Conservation (phyloP, 2,329 filamentous ascomycete genomes). For the Diaporthe australafricana region DNA sequence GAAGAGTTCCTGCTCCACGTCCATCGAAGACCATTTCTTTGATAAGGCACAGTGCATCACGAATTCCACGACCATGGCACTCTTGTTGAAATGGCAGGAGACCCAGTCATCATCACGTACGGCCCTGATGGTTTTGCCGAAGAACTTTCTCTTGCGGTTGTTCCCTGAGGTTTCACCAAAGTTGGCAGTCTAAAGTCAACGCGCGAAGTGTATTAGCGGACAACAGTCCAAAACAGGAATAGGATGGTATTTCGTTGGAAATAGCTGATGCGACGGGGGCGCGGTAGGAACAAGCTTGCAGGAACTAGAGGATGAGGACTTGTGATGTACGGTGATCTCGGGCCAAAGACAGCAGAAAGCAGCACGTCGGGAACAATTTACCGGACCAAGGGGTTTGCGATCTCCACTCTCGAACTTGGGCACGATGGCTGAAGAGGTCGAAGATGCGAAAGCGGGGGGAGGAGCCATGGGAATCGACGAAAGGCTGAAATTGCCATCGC, state of each 20-base stretch:
- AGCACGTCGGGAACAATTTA: not conserved
- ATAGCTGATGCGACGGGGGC: not conserved
- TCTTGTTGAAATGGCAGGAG: slow-evolving; percentile 10
- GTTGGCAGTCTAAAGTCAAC: not conserved
- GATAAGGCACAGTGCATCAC: not conserved
- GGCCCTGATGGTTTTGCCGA: slow-evolving; percentile 6
- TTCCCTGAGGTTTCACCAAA: not conserved
- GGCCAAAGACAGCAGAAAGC: too few species aligned
- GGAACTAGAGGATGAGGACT: not conserved
- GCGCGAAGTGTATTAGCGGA: not conserved
- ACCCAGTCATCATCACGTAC: slow-evolving; percentile 1
- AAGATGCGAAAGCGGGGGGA: not conserved
- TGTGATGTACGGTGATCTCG: too few species aligned
- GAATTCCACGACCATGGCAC: not conserved
- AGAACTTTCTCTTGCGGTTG: slow-evolving; percentile 3
- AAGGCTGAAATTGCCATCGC: slow-evolving; percentile 10
- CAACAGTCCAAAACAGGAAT: too few species aligned
- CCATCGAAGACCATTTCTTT: not conserved
- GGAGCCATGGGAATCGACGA: slow-evolving; percentile 27
- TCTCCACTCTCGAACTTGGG: slow-evolving; percentile 10
- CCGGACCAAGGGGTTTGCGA: slow-evolving; percentile 9
- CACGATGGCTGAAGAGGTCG: not conserved
- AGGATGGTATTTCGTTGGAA: too few species aligned
- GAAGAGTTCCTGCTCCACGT: slow-evolving; percentile 30
- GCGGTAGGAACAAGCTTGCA: not conserved